Evolutionary conservation across 2,329 filamentous ascomycete genomes (phyloP).

Genomic region (Neopestalotiopsis rosae): DNA sequence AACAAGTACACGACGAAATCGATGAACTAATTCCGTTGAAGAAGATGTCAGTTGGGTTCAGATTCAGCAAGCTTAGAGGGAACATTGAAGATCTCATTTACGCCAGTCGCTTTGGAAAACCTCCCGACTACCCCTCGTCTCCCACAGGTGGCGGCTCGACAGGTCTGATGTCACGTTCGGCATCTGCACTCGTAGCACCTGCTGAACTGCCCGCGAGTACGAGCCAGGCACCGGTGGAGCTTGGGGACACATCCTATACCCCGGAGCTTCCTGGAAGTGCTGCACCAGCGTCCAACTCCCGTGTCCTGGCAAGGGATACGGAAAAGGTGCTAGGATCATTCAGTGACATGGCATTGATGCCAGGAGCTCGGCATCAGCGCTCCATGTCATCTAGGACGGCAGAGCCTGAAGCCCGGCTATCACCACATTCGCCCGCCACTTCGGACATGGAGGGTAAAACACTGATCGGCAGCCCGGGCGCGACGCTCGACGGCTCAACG

Average conservation of each 20-base stretch:
- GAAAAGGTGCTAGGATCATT: constrained; percentile 3
- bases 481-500: neutral
- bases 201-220: neutral
- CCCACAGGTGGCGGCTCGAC: neutral
- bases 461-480: constrained; percentile 6
- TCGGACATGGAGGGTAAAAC: neutral
- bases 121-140: constrained; percentile 6
- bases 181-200: neutral
- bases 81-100: constrained; percentile 14
- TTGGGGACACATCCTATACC: neutral
- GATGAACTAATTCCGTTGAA: constrained; percentile 9
- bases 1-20: constrained; percentile 13
- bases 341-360: neutral
- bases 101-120: constrained; percentile 7
- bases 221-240: neutral
- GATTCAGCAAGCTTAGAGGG: neutral
- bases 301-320: neutral
- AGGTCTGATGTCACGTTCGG: neutral
- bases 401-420: neutral
- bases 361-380: neutral
- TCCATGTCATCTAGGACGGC: neutral
- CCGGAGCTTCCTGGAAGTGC: neutral
- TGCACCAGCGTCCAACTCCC: neutral
- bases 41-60: neutral
- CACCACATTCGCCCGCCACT: neutral